Conservation (phyloP, 768 basidiomycete species). For the Hygrocybe punicea region DNA sequence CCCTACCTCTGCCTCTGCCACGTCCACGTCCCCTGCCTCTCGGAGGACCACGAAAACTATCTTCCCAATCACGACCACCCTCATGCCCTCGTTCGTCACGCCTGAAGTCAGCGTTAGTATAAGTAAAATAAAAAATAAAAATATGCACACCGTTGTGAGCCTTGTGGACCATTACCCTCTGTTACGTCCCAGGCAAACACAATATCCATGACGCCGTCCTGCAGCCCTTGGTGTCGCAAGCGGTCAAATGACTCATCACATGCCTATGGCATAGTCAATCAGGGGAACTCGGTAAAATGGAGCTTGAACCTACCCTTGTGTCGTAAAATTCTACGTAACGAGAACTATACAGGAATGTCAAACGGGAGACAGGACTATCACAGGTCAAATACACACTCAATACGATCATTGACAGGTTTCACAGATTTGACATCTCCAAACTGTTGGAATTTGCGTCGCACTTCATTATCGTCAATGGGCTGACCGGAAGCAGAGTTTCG, state of each 20-base stretch:
- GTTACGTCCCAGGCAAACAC: conserved; percentile 79
- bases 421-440: conserved; percentile 90
- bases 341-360: conserved; percentile 50
- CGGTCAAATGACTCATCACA: conserved; percentile 77
- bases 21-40: conserved; percentile 43
- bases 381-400: conserved; percentile 45
- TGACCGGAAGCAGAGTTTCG: conserved; percentile 66
- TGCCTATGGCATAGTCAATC: conserved; percentile 43
- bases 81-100: conserved; percentile 35
- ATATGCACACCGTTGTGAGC: conserved; percentile 37
- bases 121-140: not conserved
- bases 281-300: conserved; percentile 5
- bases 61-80: conserved; percentile 50
- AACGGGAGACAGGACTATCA: not conserved
- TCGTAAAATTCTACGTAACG: conserved; percentile 95
- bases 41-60: conserved; percentile 43
- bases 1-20: conserved; percentile 41
- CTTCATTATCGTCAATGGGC: conserved; percentile 77
- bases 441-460: conserved; percentile 80
- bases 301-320: conserved; percentile 54
- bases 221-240: conserved; percentile 70
- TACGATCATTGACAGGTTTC: conserved; percentile 57
- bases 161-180: conserved; percentile 49
- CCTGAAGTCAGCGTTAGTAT: conserved; percentile 14
- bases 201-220: conserved; percentile 88